Evolutionary conservation across 2,329 filamentous ascomycete genomes (phyloP), one percentile per base, ranked within the genome.

Genomic region (Myriosclerotinia scirpicola): DNA sequence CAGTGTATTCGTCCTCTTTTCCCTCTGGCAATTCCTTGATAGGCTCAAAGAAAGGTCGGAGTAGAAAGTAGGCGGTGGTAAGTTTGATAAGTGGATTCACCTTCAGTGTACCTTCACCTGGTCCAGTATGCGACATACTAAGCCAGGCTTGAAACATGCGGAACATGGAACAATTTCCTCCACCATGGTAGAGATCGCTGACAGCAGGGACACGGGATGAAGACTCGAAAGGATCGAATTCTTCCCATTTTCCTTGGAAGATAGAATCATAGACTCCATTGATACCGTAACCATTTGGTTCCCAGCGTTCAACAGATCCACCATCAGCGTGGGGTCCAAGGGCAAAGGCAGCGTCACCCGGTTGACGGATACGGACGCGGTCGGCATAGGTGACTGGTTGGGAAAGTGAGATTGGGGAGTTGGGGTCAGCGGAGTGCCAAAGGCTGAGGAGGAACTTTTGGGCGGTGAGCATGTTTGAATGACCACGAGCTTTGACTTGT

Each of bases 61-160:
- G 84, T 0, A 97, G 83, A 54, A 88, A 85, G 74, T 97, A 97
- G 0, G 90, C 88, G 0, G 90, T 95, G 0, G 91, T 87, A 64
- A 91, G 84, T 69, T 85, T 84, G 55, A 95, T 79, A 63, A 96
- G 81, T 0, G 93, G 93, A 73, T 93, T 93, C 2, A 97, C 90
- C 54, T 91, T 82, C 63, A 97, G 78, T 0, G 93, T 95, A 0
- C 93, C 93, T 79, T 96, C 88, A 6, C 83, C 82, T 0, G 91
- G 90, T 0, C 83, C 87, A 0, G 87, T 89, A n/a, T 81, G 79
- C 67, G 89, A 92, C 83, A 97, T 89, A 68, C 85, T 86, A 63
- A 97, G 78, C 93, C 93, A 97, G 22, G 92, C 93, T 78, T 97
- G 93, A 77, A 91, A 94, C 83, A 92, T 90, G 50, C 94, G 85